phyloP scores from a whole-genome alignment of 176 grass and related monocot genomes.

The Pharus latifolius region DNA sequence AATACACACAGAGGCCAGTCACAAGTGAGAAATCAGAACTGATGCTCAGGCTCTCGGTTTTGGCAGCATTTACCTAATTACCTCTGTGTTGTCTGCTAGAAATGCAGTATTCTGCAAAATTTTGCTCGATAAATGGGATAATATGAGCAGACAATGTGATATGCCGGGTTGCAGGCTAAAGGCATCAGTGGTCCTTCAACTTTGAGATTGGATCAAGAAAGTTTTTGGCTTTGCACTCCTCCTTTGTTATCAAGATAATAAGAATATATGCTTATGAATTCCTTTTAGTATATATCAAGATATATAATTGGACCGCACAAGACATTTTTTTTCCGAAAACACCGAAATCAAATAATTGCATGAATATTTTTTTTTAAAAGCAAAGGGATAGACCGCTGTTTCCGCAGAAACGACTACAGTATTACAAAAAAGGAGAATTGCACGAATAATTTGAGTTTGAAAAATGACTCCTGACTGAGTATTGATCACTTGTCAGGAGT shows the following conservation, averaged over 20 bases:
- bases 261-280: conserved; percentile 36
- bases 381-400: background rate
- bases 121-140: conserved; percentile 3
- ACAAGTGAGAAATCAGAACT: background rate
- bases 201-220: conserved; percentile 45
- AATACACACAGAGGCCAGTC: background rate
- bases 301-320: background rate
- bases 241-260: conserved; percentile 25
- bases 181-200: conserved; percentile 33
- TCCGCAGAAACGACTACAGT: background rate
- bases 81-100: background rate
- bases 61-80: background rate
- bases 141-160: conserved; percentile 10
- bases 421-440: background rate
- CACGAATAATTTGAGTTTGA: background rate
- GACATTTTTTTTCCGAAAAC: too few relatives aligned
- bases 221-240: conserved; percentile 8
- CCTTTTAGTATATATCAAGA: conserved; percentile 12
- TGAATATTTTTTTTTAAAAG: background rate
- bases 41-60: background rate
- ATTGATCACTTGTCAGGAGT: background rate
- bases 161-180: conserved; percentile 24
- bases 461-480: background rate
- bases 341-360: conserved; percentile 17
- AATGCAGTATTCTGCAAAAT: background rate